Conservation (phyloP, 306 rosid species). For the Biancaea sappan region DNA sequence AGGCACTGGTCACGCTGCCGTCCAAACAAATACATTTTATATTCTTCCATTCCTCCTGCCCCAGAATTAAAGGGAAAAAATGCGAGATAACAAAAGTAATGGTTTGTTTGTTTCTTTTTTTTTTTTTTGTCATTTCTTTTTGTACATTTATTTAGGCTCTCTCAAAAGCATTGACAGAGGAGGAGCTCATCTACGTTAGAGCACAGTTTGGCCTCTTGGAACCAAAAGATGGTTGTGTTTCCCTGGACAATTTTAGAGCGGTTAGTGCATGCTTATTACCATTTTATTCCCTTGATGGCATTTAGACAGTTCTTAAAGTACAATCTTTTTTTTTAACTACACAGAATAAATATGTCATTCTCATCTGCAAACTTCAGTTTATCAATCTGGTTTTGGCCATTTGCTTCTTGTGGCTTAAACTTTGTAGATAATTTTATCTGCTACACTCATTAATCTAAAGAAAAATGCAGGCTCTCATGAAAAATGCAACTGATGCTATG, state of each 20-base stretch:
- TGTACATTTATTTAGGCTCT: conserved; percentile 65
- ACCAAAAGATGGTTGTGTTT: conserved; percentile 68
- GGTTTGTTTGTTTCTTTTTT: conserved; percentile 12
- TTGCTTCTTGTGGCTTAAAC: conserved; percentile 15
- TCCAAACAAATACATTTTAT: conserved; percentile 21
- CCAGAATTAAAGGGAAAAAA: background rate
- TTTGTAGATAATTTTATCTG: background rate
- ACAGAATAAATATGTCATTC: conserved; percentile 8
- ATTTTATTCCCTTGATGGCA: conserved; percentile 16
- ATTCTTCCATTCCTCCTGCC: background rate
- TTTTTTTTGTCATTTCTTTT: too few species aligned
- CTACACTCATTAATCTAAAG: conserved; percentile 14
- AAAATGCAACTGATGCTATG: conserved; percentile 89
- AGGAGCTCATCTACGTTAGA: conserved; percentile 77
- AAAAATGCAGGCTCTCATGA: conserved; percentile 74
- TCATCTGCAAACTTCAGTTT: conserved; percentile 9
- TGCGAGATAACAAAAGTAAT: background rate
- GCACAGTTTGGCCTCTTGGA: conserved; percentile 83
- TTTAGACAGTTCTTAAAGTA: conserved; percentile 12
- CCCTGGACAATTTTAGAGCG: conserved; percentile 73
- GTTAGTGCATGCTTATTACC: conserved; percentile 47
- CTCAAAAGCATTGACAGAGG: conserved; percentile 79
- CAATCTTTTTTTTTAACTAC: conserved; percentile 19
- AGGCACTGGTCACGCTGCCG: conserved; percentile 26
- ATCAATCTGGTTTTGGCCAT: background rate